Base-by-base conservation (phyloP, 805 yeast species). In the Wickerhamomyces subpelliculosus region DNA sequence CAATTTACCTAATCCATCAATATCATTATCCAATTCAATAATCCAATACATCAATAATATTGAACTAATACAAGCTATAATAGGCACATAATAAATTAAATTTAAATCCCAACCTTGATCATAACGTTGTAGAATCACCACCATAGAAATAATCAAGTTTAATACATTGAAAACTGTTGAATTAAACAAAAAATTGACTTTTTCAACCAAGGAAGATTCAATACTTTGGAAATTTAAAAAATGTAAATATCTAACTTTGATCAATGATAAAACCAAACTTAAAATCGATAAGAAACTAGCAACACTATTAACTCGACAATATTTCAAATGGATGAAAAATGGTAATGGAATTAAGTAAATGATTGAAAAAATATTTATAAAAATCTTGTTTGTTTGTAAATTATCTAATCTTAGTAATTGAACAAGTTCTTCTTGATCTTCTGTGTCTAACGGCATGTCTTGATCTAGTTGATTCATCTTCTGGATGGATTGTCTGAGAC, bases 1-100 rank as follows among this genome's bases (percentile, higher is more conserved):
- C 37, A 55, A 34, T 4, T 39, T 35, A 17, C 56, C 39, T 32
- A 60, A 33, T n/a, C 43, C 34, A 12, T 39, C 37, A 6, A 60
- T 47, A 19, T 5, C 41, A 27, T 3, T 57, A 37, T 8, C 52
- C 41, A n/a, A 28, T 11, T 12, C 48, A 26, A 36, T 49, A 49
- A 16, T 58, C 34, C 14, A 55, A 5, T 16, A 20, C 49, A 36
- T 8, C 12, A 54, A 33, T 19, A 50, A 54, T 22, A 48, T 19
- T 13, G 32, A 29, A 7, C 22, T 18, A 3, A 19, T 10, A 19
- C 16, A 14, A 10, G 43, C 38, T n/a, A 55, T 40, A 10, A 57
- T 29, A 9, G 52, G 44, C 12, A 57, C 34, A 12, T 57, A 28
- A n/a, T 31, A 47, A 37, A 19, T 48, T 31, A 37, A 18, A 14